A percentile compares a stretch with the other conserved stretches of the same genome.
These are phyloP conservation scores for Dalbergia oliveri DNA, from an alignment of 306 rosid genomes.

Conservation along the genomic window DNA sequence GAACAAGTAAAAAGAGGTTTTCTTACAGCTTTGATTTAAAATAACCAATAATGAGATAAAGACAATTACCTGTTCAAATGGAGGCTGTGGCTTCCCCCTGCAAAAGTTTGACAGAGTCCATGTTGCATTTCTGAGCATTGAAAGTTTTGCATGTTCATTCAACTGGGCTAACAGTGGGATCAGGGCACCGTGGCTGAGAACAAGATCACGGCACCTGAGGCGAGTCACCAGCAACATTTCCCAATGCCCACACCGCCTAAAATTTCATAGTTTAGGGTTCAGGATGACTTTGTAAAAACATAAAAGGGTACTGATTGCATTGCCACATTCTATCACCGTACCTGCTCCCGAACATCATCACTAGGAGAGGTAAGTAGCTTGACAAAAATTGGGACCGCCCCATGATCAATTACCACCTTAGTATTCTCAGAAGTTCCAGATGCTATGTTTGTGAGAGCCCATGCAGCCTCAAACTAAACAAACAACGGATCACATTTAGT, in stretches of 20 bases:
- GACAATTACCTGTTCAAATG: slow-evolving; percentile 72
- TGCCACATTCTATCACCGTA: slow-evolving; percentile 36
- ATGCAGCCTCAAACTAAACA: slow-evolving; percentile 90
- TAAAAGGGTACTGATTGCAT: neutral
- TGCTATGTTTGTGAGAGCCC: slow-evolving; percentile 97
- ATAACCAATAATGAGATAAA: slow-evolving; percentile 2
- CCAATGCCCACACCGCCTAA: slow-evolving; percentile 96
- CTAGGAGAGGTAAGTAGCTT: slow-evolving; percentile 89
- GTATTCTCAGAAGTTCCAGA: slow-evolving; percentile 95
- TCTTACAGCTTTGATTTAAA: neutral
- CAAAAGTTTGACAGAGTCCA: slow-evolving; percentile 96
- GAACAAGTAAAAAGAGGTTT: neutral
- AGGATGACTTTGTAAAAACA: neutral
- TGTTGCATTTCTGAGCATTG: slow-evolving; percentile 94
- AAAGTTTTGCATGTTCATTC: slow-evolving; percentile 94
- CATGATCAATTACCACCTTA: slow-evolving; percentile 90
- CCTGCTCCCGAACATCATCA: slow-evolving; percentile 99
- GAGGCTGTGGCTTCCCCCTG: slow-evolving; percentile 97
- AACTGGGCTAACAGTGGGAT: slow-evolving; percentile 77
- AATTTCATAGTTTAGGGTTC: slow-evolving; percentile 22
- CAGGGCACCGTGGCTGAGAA: slow-evolving; percentile 82
- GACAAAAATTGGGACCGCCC: slow-evolving; percentile 91
- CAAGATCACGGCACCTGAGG: slow-evolving; percentile 97
- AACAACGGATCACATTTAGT: slow-evolving; percentile 52
- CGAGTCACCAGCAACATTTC: slow-evolving; percentile 96